A percentile compares a stretch with the other conserved stretches of the same genome.
Evolutionary conservation across 2,329 filamentous ascomycete genomes (phyloP).

Genomic region (Botrytis elliptica): DNA sequence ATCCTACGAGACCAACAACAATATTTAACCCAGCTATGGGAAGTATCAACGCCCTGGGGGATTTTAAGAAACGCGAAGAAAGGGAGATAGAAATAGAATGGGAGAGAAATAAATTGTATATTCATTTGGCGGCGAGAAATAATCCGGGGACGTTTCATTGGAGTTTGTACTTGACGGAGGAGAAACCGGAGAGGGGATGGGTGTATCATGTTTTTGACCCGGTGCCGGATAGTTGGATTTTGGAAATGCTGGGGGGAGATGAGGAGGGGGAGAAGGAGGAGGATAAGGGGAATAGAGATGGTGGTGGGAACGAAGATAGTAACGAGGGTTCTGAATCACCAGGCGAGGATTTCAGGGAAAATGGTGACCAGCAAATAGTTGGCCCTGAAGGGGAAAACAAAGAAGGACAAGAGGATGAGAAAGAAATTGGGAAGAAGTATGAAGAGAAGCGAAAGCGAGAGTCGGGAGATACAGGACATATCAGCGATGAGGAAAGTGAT

Average conservation of each 20-base stretch:
- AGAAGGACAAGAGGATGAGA: fast-evolving
- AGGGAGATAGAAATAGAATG: background rate
- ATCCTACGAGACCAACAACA: background rate
- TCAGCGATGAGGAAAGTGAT: background rate
- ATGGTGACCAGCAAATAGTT: background rate
- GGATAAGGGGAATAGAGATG: background rate
- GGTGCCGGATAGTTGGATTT: background rate
- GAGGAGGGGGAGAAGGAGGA: background rate
- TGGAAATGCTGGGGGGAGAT: background rate
- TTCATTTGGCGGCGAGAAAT: background rate
- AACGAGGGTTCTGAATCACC: background rate
- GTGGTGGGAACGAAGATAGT: background rate
- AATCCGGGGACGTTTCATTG: conserved; percentile 9
- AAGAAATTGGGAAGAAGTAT: background rate
- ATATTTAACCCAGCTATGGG: background rate
- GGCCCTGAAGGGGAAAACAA: background rate
- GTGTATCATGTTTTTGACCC: conserved; percentile 4
- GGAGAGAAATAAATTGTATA: background rate
- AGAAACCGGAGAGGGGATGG: background rate
- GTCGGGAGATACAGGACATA: background rate
- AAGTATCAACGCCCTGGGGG: background rate
- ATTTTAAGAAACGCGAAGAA: background rate
- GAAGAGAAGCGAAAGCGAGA: background rate
- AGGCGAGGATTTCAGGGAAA: background rate
- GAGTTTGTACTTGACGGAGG: background rate